Percentiles rank a stretch among this genome's conserved stretches.
These are phyloP conservation scores for Chalciporus chontae DNA, from an alignment of 768 basidiomycete genomes.

Conservation along the genomic window DNA sequence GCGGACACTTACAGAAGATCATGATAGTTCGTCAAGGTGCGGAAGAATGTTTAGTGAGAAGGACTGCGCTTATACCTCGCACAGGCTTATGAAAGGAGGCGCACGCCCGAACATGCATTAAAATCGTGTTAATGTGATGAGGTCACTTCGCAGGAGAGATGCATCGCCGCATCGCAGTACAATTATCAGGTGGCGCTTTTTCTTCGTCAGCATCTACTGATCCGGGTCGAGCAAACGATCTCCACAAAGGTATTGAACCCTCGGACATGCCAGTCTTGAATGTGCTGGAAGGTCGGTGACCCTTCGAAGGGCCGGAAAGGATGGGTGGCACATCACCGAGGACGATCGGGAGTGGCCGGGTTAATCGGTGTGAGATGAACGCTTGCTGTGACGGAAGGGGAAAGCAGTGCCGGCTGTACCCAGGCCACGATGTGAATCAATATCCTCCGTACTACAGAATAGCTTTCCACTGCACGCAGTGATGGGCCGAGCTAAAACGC, in stretches of 20 bases:
- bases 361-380: background rate
- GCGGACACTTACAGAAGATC: slow-evolving; percentile 26
- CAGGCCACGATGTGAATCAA: background rate
- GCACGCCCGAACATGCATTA: slow-evolving; percentile 28
- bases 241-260: background rate
- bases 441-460: no score
- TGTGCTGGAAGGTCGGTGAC: background rate
- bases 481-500: no score
- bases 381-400: slow-evolving; percentile 5
- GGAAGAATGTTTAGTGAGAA: background rate
- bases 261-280: slow-evolving; percentile 3
- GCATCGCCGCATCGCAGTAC: slow-evolving; percentile 17
- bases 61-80: slow-evolving; percentile 13
- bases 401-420: slow-evolving; percentile 6
- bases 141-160: slow-evolving; percentile 20
- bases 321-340: slow-evolving; percentile 1
- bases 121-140: slow-evolving; percentile 31
- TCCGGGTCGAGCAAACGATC: slow-evolving; percentile 10
- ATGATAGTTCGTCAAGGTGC: slow-evolving; percentile 18
- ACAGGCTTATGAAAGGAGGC: slow-evolving; percentile 27
- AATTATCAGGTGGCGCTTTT: slow-evolving; percentile 10
- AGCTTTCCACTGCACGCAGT: no score
- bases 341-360: slow-evolving; percentile 4
- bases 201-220: background rate
- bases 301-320: slow-evolving; percentile 2